Evolutionary conservation across 176 grass and related monocot genomes (phyloP), one percentile per base, ranked within the genome.

Genomic region (Chrysopogon serrulatus): DNA sequence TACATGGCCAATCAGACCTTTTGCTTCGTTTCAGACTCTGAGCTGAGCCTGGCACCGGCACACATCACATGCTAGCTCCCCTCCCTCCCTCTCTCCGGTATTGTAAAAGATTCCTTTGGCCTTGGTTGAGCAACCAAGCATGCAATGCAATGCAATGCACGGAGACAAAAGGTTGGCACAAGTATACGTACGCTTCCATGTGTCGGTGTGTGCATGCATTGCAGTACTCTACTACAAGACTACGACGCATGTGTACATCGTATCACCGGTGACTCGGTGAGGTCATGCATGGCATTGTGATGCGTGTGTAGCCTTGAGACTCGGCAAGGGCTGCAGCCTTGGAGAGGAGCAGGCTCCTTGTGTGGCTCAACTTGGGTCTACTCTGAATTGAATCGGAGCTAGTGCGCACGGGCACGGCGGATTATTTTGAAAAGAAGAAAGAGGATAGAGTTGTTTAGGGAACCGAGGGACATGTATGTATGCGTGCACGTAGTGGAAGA

Each of bases 321-420:
- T 37, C 67, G 60, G 40, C 75, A 23, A 9, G 19, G 9, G 21
- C 41, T 83, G 73, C 63, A 39, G 13, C 51, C 66, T 21, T 56
- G 64, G 26, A 59, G 13, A 83, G 70, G 60, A 67, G 24, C 78
- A 87, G 6, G 1, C 67, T 73, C 84, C 84, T 72, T 73, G 76
- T 32, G 76, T 3, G 69, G 53, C 65, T 61, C 65, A 73, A 26
- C 10, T 33, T 27, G 51, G 74, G 37, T 33, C 28, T n/a, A n/a
- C n/a, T n/a, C n/a, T n/a, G n/a, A n/a, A n/a, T n/a, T 11, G 33
- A 26, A 42, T 41, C 32, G 40, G 75, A 23, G n/a, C n/a, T n/a
- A n/a, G 54, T 7, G 16, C 43, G 28, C 70, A 65, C 23, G 18
- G 4, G 28, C 70, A 65, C 23, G 18, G 4, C 19, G 21, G 81